phyloP scores from a whole-genome alignment of 2,329 filamentous ascomycete species.

The Botrytis squamosa region DNA sequence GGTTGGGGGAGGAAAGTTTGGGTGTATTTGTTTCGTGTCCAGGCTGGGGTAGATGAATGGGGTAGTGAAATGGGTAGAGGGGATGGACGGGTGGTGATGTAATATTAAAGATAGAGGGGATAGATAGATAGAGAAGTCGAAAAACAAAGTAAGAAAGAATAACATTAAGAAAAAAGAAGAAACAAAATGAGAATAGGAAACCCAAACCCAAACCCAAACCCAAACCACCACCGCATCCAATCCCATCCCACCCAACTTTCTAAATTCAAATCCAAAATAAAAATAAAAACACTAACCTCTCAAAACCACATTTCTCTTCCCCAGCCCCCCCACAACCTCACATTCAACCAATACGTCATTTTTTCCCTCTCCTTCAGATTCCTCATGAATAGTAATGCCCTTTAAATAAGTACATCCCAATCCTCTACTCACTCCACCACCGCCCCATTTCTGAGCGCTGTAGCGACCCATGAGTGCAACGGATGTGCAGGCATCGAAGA shows the following conservation, averaged over 20 bases:
- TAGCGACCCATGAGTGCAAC: background rate
- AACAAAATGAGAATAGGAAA: too few relatives aligned
- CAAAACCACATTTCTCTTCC: constrained; percentile 13
- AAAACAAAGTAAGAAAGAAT: too few relatives aligned
- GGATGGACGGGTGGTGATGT: background rate
- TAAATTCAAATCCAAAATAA: too few relatives aligned
- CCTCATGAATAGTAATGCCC: background rate
- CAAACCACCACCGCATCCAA: background rate
- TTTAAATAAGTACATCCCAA: background rate
- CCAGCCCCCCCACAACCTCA: background rate
- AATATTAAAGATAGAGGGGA: background rate
- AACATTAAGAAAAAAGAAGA: too few relatives aligned
- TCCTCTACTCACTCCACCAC: background rate
- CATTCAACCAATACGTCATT: background rate
- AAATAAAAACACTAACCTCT: background rate
- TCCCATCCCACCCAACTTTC: background rate
- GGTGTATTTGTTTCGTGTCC: background rate
- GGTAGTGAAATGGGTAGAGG: too few relatives aligned
- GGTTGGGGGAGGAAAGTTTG: background rate
- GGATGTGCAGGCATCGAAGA: constrained; percentile 3
- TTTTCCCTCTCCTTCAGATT: background rate
- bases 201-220: background rate
- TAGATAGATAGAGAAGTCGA: background rate
- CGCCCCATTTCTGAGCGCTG: background rate
- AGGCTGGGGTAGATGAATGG: too few relatives aligned